Base-by-base conservation (phyloP, 495 filamentous ascomycete species). In the Entonaema liquescens region DNA sequence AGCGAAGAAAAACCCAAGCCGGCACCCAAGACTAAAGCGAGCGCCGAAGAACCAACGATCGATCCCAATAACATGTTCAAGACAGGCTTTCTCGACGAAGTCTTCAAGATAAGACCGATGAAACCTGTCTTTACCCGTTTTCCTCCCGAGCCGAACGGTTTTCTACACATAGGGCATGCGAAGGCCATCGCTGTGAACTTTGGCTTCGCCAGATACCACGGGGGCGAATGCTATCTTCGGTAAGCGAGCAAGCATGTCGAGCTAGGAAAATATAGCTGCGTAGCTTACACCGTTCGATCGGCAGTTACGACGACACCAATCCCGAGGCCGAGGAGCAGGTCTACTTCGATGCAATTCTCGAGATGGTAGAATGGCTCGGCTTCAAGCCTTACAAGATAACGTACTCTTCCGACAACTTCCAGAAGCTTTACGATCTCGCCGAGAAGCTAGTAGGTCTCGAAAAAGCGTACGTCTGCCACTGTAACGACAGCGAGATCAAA, bases 171-270 rank as follows among this genome's bases (percentile, higher is more conserved):
- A 75, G 94, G 94, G 19, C 95, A 98, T 77, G 89, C 89, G 70
- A 98, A 98, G 82, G 95, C 95, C n/a, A 98, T 99, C 79, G 89
- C 93, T 0, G 87, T 98, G 74, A 99, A 98, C 81, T 98, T 98
- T 77, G 96, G 95, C 0, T 98, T 97, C 80, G 95, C 95, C 11
- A 89, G 87, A 71, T 89, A 90, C 74, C 91, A 97, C 78, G 90
- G 90, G 12, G 96, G 96, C 59, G 82, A 91, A 61, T 83, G 83
- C 75, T 81, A 82, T 73, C 70, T 82, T 58, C 63, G 75, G 70
- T 73, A 65, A 65, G 70, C 15, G 56, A 28, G 3, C 29, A 36
- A 19, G 17, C 17, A 23, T 15, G 9, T 50, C 58, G 9, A 52
- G 21, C 25, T 15, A 13, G 7, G 13, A 66, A 19, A 77, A 88